Base-by-base conservation (phyloP, 305 asterid species). In the Salvia sclarea region DNA sequence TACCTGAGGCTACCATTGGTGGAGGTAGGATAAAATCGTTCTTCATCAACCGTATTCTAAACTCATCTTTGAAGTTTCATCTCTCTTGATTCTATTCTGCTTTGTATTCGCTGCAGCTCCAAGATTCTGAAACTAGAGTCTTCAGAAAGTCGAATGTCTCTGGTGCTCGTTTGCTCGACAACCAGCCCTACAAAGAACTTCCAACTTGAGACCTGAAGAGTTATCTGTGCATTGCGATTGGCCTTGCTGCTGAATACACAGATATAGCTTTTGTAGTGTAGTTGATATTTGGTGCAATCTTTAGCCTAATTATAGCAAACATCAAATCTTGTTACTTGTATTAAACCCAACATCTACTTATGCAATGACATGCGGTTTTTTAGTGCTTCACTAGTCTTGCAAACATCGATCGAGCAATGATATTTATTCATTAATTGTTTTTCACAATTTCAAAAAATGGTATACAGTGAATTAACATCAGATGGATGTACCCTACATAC, bases 1-100 rank as follows among this genome's bases (percentile, higher is more conserved):
- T 94, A 75, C 99, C 98, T 12, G 98, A 94, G 75, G 99, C 99
- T 38, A 91, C 98, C 48, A 79, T 94, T 10, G 98, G 99, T 9
- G 98, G 98, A 80, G 99, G 99, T 94, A 81, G 48, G 72, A 75
- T 74, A 14, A 61, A 61, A 59, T 16, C 10, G 17, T 25, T 18
- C 44, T 6, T 52, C 52, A 14, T 55, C 11, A 8, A 57, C 48
- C 1, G 43, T n/a, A 67, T 16, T 18, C 60, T 64, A 6, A 33
- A 30, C 14, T 28, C 38, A 7, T 33, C 25, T 17, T 16, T 3
- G 5, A 10, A 64, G 45, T 54, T 25, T 63, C 35, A 21, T 33
- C 3, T 33, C 10, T 38, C 20, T 75, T 43, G 10, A 43, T 49
- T 44, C 18, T 41, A 12, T 44, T 54, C 31, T 56, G 10, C 38